These are phyloP conservation scores for Comarum palustre DNA, from an alignment of 306 rosid species.

Conservation along the genomic window DNA sequence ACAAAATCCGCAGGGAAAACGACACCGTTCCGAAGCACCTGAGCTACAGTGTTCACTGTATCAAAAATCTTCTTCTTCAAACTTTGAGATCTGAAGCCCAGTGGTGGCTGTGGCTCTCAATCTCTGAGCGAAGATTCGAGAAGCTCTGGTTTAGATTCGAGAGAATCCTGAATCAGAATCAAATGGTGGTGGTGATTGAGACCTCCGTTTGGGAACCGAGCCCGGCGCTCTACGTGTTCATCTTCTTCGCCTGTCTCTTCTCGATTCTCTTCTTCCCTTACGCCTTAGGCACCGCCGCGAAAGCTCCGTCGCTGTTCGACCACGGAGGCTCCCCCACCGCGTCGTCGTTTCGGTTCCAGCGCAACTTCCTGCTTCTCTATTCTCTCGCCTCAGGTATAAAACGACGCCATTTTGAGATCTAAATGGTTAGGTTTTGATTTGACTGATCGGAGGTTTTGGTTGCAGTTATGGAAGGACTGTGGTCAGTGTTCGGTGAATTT, in stretches of 20 bases:
- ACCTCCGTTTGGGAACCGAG: slow-evolving; percentile 78
- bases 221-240: slow-evolving; percentile 53
- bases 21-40: neutral
- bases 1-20: neutral
- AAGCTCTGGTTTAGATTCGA: no score
- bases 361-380: slow-evolving; percentile 59
- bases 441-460: slow-evolving; percentile 19
- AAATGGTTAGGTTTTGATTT: neutral
- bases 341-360: slow-evolving; percentile 63
- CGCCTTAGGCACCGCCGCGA: slow-evolving; percentile 34
- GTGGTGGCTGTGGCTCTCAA: no score
- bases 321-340: slow-evolving; percentile 54
- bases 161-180: neutral
- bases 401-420: slow-evolving; percentile 9
- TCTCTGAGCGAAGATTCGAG: no score
- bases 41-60: slow-evolving; percentile 6
- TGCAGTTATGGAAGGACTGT: slow-evolving; percentile 76
- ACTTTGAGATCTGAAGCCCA: no score
- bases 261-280: slow-evolving; percentile 56
- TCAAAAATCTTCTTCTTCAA: no score
- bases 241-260: slow-evolving; percentile 58
- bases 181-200: slow-evolving; percentile 76
- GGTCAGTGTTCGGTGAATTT: slow-evolving; percentile 74
- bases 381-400: slow-evolving; percentile 73
- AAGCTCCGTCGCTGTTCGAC: slow-evolving; percentile 59